A percentile compares a stretch with the other conserved stretches of the same genome.
These are phyloP conservation scores for Colletotrichum karsti DNA, from an alignment of 2,329 filamentous ascomycete species.

Conservation along the genomic window DNA sequence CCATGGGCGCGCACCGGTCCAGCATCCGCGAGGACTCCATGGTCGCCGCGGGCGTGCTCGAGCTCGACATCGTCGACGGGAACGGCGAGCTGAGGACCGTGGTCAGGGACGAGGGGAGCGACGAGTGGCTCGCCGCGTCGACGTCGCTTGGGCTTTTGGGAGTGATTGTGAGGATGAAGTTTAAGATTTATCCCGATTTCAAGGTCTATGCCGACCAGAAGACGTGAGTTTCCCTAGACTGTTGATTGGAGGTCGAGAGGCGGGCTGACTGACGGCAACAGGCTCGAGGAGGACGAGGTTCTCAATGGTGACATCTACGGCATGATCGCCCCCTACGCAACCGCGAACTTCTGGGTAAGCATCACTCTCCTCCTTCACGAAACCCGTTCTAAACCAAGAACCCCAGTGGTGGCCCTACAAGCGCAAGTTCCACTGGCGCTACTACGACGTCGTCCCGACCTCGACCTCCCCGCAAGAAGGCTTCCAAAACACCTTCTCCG, in stretches of 20 bases:
- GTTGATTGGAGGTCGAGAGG: neutral
- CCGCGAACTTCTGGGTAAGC: slow-evolving; percentile 59
- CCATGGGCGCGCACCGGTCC: slow-evolving; percentile 61
- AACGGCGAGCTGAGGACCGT: slow-evolving; percentile 51
- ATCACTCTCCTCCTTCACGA: no score
- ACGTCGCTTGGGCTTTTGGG: slow-evolving; percentile 58
- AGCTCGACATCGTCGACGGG: slow-evolving; percentile 59
- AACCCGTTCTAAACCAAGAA: neutral
- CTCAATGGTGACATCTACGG: slow-evolving; percentile 58
- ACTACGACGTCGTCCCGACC: slow-evolving; percentile 56
- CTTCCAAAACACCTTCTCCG: slow-evolving; percentile 61
- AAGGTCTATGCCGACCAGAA: slow-evolving; percentile 60
- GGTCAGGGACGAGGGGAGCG: slow-evolving; percentile 49
- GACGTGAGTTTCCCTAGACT: slow-evolving; percentile 43
- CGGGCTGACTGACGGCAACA: slow-evolving; percentile 30
- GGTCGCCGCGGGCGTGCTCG: slow-evolving; percentile 57
- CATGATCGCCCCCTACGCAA: slow-evolving; percentile 58
- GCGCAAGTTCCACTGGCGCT: slow-evolving; percentile 60
- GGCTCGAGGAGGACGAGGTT: slow-evolving; percentile 55
- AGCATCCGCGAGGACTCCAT: slow-evolving; percentile 57
- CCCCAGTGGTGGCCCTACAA: slow-evolving; percentile 60
- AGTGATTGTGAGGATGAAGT: slow-evolving; percentile 56
- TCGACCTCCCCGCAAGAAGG: slow-evolving; percentile 52
- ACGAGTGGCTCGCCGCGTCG: slow-evolving; percentile 60
- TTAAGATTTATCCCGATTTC: slow-evolving; percentile 58